Evolutionary conservation across 805 yeast genomes (phyloP), one percentile per base, ranked within the genome.

Genomic region (Nakazawaea ernobii): DNA sequence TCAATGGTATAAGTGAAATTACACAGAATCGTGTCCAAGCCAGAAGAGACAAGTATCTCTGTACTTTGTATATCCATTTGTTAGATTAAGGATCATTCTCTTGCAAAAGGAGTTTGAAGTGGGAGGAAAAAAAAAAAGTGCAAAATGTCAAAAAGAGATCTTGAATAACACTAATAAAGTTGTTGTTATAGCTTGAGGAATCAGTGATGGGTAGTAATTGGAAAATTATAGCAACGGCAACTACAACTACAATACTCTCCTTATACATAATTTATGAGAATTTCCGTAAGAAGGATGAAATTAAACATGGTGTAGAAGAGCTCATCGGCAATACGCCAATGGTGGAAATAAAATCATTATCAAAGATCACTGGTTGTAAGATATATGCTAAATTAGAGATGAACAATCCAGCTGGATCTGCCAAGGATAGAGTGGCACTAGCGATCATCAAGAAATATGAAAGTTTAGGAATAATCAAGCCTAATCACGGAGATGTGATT

Each of bases 321-420:
- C 74, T 90, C 15, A 89, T 92, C 17, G 99, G 99, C 0, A 82
- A 90, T 62, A 92, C 99, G 1, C 97, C 96, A 1, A 59, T 92
- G 63, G 81, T 92, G 14, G 76, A 77, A 52, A 75, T 92, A 40
- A 75, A 77, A 53, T 84, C 95, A 0, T 70, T 92, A 10, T 82
- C 94, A 1, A 63, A 70, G 11, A 64, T 74, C 10, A 88, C 96
- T 0, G 95, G 95, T 0, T 84, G 92, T 59, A 82, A 85, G 37
- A 79, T 92, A 4, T 87, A 80, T 61, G 98, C 96, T 33, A 92
- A 92, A 59, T 61, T 91, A 51, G 99, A 92, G 62, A 68, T 88
- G 46, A 64, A 74, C 52, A 94, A 92, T 58, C 97, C 98, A 0
- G 99, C 92, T 1, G 98, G 98, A 0, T 85, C 95, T 43, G 96